Base-by-base conservation (phyloP, 2,329 filamentous ascomycete species). In the Apiospora kogelbergensis region DNA sequence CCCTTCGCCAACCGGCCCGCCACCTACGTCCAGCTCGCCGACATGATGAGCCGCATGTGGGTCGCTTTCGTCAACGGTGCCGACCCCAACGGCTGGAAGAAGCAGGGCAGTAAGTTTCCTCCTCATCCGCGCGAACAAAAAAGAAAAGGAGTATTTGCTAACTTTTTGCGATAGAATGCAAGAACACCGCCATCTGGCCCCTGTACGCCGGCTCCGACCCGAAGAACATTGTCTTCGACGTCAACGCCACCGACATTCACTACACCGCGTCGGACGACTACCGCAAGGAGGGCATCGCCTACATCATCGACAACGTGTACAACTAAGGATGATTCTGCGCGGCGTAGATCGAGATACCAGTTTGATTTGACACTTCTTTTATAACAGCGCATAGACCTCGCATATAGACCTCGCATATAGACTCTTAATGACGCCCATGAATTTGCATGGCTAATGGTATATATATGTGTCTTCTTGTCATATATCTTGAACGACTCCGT, bases 1-100 rank as follows among this genome's bases (percentile, higher is more conserved):
- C 83, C 83, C 0, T 82, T 84, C 48, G 79, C 72, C 33, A 78
- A 78, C 65, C 78, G 81, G 73, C 81, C 84, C 0, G 74, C 81
- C 66, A 80, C 79, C 1, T 85, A 81, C 69, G 69, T 78, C 13
- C 72, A 77, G 6, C 76, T 88, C 26, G 82, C 84, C 20, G 76
- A 81, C 57, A 74, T 83, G 72, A 87, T 88, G 83, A 81, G 80
- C 63, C 78, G 80, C 65, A 84, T 84, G 80, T 88, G 86, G 86
- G 81, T 84, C 30, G 80, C 79, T 4, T 88, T 88, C 71, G 80
- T 86, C 66, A 77, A 81, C 65, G 79, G 78, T 60, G 74, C 81
- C 24, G 78, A 85, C 74, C 85, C 85, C 26, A 85, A 83, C 69
- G 44, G n/a, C 17, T 46, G 30, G 30, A 53, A 37, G 26, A 66